These are phyloP conservation scores for Xanthoconium stramineum DNA, from an alignment of 768 basidiomycete species.

Conservation along the genomic window DNA sequence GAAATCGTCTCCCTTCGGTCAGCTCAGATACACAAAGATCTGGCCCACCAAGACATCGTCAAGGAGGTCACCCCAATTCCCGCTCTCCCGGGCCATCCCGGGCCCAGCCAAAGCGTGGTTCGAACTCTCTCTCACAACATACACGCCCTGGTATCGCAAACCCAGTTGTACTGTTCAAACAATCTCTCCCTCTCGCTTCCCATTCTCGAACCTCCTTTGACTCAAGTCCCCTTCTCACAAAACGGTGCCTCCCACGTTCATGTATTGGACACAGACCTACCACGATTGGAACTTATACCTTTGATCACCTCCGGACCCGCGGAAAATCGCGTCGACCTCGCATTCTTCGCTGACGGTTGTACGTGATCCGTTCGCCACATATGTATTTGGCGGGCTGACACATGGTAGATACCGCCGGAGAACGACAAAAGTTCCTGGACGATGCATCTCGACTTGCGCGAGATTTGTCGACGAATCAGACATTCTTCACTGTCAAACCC, in stretches of 20 bases:
- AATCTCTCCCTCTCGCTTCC: conserved; percentile 14
- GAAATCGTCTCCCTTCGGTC: conserved; percentile 16
- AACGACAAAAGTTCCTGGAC: conserved; percentile 59
- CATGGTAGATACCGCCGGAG: conserved; percentile 48
- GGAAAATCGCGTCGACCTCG: conserved; percentile 65
- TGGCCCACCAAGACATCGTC: conserved; percentile 10
- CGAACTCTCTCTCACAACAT: conserved; percentile 21
- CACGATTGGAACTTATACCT: conserved; percentile 53
- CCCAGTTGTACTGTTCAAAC: conserved; percentile 23
- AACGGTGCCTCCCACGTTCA: background rate
- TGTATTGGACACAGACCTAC: conserved; percentile 22
- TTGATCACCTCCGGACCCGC: conserved; percentile 60
- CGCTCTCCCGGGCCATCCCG: conserved; percentile 1
- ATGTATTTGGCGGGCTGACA: background rate
- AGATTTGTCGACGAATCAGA: conserved; percentile 71
- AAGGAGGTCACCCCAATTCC: conserved; percentile 10
- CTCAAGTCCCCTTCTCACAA: conserved; percentile 12
- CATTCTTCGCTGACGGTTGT: conserved; percentile 82
- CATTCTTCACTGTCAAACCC: conserved; percentile 72
- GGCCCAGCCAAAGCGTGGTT: conserved; percentile 7
- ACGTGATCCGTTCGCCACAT: conserved; percentile 25
- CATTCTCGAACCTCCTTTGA: background rate
- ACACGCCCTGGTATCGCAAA: conserved; percentile 12
- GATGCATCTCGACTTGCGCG: conserved; percentile 65
- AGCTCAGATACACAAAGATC: conserved; percentile 20